Percentiles rank a stretch among this genome's conserved stretches.
Conservation (phyloP, 2,329 filamentous ascomycete species). For the Aspergillus luchuensis region DNA sequence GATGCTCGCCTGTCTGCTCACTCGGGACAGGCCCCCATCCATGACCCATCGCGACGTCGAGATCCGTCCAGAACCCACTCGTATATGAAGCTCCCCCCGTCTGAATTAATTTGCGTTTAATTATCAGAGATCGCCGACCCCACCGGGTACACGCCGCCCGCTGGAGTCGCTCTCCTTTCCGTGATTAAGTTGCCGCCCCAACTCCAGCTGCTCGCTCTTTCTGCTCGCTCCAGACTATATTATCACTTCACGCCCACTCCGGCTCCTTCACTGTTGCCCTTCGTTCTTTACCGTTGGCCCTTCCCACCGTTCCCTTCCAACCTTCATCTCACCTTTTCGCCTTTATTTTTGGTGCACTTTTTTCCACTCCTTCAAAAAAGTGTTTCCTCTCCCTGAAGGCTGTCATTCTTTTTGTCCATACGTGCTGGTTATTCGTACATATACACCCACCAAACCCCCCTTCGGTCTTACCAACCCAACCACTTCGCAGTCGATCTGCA, state of each 20-base stretch:
- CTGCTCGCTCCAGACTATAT: slow-evolving; percentile 18
- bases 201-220: background rate
- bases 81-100: slow-evolving; percentile 10
- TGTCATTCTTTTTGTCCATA: slow-evolving; percentile 38
- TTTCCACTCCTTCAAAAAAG: slow-evolving; percentile 37
- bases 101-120: slow-evolving; percentile 22
- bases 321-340: background rate
- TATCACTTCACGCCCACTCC: slow-evolving; percentile 17
- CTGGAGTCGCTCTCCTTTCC: slow-evolving; percentile 18
- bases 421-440: slow-evolving; percentile 21
- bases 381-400: slow-evolving; percentile 25
- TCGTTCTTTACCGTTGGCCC: slow-evolving; percentile 17
- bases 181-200: slow-evolving; percentile 12
- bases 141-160: slow-evolving; percentile 18
- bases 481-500: slow-evolving; percentile 40
- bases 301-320: slow-evolving; percentile 11
- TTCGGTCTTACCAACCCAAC: background rate
- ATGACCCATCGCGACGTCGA: slow-evolving; percentile 5
- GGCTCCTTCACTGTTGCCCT: slow-evolving; percentile 19
- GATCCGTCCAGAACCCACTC: slow-evolving; percentile 9
- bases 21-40: background rate
- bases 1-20: background rate
- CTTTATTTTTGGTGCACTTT: slow-evolving; percentile 25
- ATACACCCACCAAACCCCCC: slow-evolving; percentile 9
- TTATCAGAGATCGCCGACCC: slow-evolving; percentile 25